Evolutionary conservation across 1,139 yeast species (phyloP).

Genomic region (Yamadazyma jaroonii): DNA sequence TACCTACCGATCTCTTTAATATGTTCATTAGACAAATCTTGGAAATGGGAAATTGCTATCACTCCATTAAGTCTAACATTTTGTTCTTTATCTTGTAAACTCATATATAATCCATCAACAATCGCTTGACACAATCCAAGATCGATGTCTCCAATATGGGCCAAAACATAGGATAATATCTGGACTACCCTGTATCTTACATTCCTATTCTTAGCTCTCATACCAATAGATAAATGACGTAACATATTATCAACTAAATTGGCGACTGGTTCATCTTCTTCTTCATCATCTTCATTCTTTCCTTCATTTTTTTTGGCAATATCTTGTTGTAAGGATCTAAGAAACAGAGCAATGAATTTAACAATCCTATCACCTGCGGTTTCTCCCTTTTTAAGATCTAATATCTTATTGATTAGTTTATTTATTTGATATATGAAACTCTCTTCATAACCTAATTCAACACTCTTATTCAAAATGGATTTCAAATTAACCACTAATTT

Average conservation of each 20-base stretch:
- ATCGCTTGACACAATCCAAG: constrained; percentile 67
- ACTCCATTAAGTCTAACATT: constrained; percentile 80
- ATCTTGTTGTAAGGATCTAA: constrained; percentile 46
- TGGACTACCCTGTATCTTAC: constrained; percentile 85
- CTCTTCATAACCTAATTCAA: constrained; percentile 49
- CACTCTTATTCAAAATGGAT: constrained; percentile 57
- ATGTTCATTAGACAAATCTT: constrained; percentile 41
- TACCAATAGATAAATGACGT: constrained; percentile 68
- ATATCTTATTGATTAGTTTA: constrained; percentile 58
- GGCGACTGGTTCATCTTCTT: constrained; percentile 39
- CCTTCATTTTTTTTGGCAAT: constrained; percentile 19
- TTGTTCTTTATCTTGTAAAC: constrained; percentile 79
- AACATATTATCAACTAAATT: constrained; percentile 61
- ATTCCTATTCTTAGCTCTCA: constrained; percentile 69
- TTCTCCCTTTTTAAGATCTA: constrained; percentile 71
- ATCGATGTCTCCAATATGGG: constrained; percentile 73
- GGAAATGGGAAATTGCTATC: constrained; percentile 76
- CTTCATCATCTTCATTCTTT: constrained; percentile 19
- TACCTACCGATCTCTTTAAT: constrained; percentile 23
- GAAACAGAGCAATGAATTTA: constrained; percentile 68
- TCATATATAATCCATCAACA: constrained; percentile 55
- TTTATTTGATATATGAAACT: constrained; percentile 61
- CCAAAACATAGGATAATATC: constrained; percentile 69
- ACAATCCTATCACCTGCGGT: constrained; percentile 74
- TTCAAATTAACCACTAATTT: constrained; percentile 66